Evolutionary conservation across 495 filamentous ascomycete genomes (phyloP), one percentile per base, ranked within the genome.

Genomic region (Xylaria scruposa): DNA sequence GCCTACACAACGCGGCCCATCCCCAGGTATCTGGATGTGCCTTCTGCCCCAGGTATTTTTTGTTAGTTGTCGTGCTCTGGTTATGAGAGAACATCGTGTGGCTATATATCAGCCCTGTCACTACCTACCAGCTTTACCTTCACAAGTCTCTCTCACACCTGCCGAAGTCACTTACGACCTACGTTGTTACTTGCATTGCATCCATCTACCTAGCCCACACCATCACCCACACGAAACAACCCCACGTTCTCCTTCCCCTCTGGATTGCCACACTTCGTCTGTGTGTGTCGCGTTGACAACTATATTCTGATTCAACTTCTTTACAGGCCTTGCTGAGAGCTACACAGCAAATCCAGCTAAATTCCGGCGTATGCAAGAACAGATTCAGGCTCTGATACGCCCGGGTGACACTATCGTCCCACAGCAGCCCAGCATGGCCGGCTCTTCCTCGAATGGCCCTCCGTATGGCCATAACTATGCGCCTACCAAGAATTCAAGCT

Each of bases 311-410:
- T 19, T 17, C 56, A 53, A 9, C 21, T 21, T 12, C 1, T 54
- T 42, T 58, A 4, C 31, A 78, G 77, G 70, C 6, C 74, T 79
- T 15, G 46, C 68, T 5, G 75, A 77, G 62, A 75, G 70, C 29
- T 72, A 70, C n/a, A 61, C 47, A 13, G 46, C 73, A 44, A 70
- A 77, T 3, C 75, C 73, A 3, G 1, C 44, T 3, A 66, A 24
- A 1, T 79, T 71, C 36, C 64, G 67, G 29, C 51, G 69, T 49
- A 77, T 79, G 21, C 68, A 73, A 31, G 24, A 60, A 9, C 75
- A 70, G 12, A 79, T 79, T 60, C 61, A 51, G 33, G 42, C 9
- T 10, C 46, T 71, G 19, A 19, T 29, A 0, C 61, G 51, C n/a
- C 58, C 31, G 3, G 33, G 58, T 21, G n/a, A 60, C 58, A 21